phyloP scores from a whole-genome alignment of 1,284 basidiomycete species.

The Waitea zeae region DNA sequence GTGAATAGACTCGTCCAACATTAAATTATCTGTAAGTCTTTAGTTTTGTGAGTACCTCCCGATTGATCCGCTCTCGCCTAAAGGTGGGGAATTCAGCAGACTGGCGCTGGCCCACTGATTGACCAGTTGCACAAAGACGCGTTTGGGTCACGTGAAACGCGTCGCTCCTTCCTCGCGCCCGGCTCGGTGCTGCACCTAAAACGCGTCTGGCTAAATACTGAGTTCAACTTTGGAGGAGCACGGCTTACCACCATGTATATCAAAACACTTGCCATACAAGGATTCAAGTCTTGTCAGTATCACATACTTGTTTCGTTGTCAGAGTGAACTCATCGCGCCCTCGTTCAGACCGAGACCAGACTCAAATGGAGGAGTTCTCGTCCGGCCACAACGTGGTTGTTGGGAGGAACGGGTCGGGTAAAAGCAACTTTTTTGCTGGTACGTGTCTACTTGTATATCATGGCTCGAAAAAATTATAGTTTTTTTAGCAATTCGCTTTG shows the following conservation, averaged over 20 bases:
- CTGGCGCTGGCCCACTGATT: too few relatives aligned
- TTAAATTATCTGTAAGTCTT: too few relatives aligned
- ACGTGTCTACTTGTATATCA: slow-evolving; percentile 10
- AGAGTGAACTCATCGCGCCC: slow-evolving; percentile 4
- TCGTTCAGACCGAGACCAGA: slow-evolving; percentile 55
- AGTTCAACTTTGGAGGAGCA: too few relatives aligned
- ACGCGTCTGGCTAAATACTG: too few relatives aligned
- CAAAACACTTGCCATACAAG: slow-evolving; percentile 87
- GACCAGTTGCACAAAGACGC: too few relatives aligned
- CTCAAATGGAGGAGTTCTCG: slow-evolving; percentile 69
- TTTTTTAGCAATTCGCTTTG: slow-evolving; percentile 78
- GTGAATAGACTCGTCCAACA: too few relatives aligned
- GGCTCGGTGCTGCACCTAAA: background rate
- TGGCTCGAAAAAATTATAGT: background rate
- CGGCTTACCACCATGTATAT: slow-evolving; percentile 44
- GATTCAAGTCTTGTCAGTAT: slow-evolving; percentile 88
- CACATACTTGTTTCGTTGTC: background rate
- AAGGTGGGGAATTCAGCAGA: too few relatives aligned
- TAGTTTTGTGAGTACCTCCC: too few relatives aligned
- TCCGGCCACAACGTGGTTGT: slow-evolving; percentile 88
- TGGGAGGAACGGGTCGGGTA: slow-evolving; percentile 88
- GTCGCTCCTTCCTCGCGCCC: too few relatives aligned
- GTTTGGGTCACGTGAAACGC: too few relatives aligned
- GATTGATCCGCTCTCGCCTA: too few relatives aligned
- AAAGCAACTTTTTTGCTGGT: slow-evolving; percentile 95